These are phyloP conservation scores for Colletotrichum lupini DNA, from an alignment of 2,329 filamentous ascomycete species.

Conservation along the genomic window DNA sequence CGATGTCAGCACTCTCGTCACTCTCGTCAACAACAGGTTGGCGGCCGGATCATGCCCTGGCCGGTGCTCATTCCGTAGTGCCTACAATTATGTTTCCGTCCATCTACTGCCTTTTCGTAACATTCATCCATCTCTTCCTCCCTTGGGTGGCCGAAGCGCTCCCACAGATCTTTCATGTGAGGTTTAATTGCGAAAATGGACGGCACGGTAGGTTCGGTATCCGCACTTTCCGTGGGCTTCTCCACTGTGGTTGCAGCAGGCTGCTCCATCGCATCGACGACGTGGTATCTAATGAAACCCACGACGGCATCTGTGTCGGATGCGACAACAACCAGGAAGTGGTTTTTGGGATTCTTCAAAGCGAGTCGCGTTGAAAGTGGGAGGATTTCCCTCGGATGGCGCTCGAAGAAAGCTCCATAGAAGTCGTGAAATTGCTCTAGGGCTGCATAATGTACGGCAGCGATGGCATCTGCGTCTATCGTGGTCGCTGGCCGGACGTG, in stretches of 20 bases:
- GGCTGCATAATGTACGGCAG: slow-evolving; percentile 36
- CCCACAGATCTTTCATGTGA: slow-evolving; percentile 38
- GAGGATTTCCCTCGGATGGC: slow-evolving; percentile 32
- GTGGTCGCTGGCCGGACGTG: slow-evolving; percentile 19
- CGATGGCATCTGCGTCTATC: slow-evolving; percentile 33
- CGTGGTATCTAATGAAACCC: slow-evolving; percentile 33
- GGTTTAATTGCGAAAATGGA: slow-evolving; percentile 34
- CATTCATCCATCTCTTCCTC: slow-evolving; percentile 38
- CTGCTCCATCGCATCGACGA: slow-evolving; percentile 17
- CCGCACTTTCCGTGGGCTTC: background rate
- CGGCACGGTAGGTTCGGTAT: background rate
- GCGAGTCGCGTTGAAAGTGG: slow-evolving; percentile 2
- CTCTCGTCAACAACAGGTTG: too few relatives aligned
- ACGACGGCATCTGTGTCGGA: slow-evolving; percentile 10
- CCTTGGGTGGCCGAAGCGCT: slow-evolving; percentile 33
- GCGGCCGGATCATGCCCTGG: background rate
- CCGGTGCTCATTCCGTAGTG: background rate
- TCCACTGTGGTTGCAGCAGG: background rate
- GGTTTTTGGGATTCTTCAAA: slow-evolving; percentile 10
- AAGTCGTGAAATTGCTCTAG: slow-evolving; percentile 36
- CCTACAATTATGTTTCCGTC: slow-evolving; percentile 37
- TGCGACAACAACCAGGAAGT: slow-evolving; percentile 31
- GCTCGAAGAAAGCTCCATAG: slow-evolving; percentile 37
- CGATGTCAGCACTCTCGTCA: background rate
- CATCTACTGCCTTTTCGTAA: slow-evolving; percentile 34